Conservation (phyloP, 495 filamentous ascomycete genomes). For the Aspergillus biplanus region DNA sequence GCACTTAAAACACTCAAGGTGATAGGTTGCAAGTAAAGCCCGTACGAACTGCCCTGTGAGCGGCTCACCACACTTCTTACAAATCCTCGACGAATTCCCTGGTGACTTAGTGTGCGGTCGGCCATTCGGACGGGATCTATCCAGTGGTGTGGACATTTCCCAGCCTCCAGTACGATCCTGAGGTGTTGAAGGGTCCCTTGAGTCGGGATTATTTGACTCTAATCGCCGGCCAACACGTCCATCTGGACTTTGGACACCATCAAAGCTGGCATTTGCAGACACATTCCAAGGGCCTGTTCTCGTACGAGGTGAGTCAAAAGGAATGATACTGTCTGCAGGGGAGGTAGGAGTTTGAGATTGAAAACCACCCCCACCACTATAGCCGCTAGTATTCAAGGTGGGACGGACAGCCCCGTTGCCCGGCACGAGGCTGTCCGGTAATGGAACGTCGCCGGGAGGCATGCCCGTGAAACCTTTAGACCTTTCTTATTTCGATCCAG, state of each 20-base stretch:
- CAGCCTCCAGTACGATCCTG: conserved; percentile 40
- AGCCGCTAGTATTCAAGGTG: conserved; percentile 47
- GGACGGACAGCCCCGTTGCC: conserved; percentile 49
- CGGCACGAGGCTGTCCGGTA: conserved; percentile 53
- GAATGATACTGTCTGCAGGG: conserved; percentile 47
- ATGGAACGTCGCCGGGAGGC: conserved; percentile 49
- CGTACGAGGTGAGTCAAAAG: conserved; percentile 49
- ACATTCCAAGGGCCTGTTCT: conserved; percentile 37
- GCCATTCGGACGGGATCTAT: conserved; percentile 51
- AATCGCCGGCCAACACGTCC: conserved; percentile 37
- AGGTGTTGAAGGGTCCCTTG: conserved; percentile 23
- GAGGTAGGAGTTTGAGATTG: conserved; percentile 50
- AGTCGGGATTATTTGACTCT: conserved; percentile 31
- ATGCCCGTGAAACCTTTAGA: conserved; percentile 37
- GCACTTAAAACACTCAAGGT: conserved; percentile 98
- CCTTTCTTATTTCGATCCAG: conserved; percentile 14
- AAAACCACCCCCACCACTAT: conserved; percentile 33
- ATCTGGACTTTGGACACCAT: conserved; percentile 36
- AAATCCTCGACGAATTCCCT: conserved; percentile 57
- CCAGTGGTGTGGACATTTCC: conserved; percentile 42
- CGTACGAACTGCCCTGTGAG: conserved; percentile 96
- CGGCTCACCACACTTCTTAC: conserved; percentile 84
- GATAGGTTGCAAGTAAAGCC: conserved; percentile 88
- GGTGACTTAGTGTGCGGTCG: conserved; percentile 47
- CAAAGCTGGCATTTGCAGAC: conserved; percentile 28